These are phyloP conservation scores for Paracamarosporium sp. DNA, from an alignment of 2,329 filamentous ascomycete species.

Conservation along the genomic window DNA sequence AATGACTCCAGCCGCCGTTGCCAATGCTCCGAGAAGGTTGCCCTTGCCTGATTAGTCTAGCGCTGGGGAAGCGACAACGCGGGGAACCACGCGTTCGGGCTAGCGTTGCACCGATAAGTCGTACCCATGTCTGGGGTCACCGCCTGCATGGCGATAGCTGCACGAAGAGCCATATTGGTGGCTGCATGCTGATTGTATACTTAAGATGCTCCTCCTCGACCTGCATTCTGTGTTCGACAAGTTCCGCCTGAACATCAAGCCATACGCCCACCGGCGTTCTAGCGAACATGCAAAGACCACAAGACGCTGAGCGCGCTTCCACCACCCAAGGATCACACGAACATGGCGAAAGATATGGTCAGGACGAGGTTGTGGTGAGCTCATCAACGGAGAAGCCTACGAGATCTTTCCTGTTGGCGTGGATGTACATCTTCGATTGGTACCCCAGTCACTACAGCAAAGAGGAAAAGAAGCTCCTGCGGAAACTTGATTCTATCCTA, in stretches of 20 bases:
- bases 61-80: conserved; percentile 3
- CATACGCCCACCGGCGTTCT: not conserved
- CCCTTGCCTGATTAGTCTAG: conserved; percentile 11
- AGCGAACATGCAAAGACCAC: conserved; percentile 1
- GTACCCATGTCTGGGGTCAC: not conserved
- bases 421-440: conserved; percentile 30
- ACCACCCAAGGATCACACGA: not conserved
- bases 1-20: conserved; percentile 15
- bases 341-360: not conserved
- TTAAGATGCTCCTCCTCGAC: not conserved
- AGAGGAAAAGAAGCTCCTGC: conserved; percentile 24
- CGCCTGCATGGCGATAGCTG: not conserved
- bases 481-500: conserved; percentile 26
- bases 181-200: not conserved
- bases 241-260: not conserved
- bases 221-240: not conserved
- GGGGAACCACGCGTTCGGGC: conserved; percentile 7
- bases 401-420: conserved; percentile 21
- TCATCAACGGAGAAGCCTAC: conserved; percentile 25
- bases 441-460: conserved; percentile 28
- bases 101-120: not conserved
- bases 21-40: conserved; percentile 19
- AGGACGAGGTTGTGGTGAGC: conserved; percentile 22
- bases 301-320: not conserved
- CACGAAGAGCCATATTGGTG: not conserved